phyloP scores from a whole-genome alignment of 2,329 filamentous ascomycete genomes.

The Juglanconis oblonga region DNA sequence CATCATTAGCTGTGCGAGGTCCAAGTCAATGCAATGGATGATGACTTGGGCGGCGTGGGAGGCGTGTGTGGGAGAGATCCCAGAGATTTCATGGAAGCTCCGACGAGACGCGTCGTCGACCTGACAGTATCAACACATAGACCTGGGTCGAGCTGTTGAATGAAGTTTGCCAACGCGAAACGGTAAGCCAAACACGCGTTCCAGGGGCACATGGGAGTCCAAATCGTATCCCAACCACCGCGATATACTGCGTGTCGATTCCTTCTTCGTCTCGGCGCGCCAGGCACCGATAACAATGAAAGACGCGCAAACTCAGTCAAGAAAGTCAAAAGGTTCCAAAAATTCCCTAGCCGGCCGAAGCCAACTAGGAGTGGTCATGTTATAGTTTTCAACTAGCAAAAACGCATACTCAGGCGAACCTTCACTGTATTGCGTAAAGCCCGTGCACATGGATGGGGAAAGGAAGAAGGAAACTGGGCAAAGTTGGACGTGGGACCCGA shows the following conservation, averaged over 20 bases:
- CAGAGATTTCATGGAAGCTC: too few relatives aligned
- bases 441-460: slow-evolving; percentile 65
- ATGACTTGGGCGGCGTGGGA: too few relatives aligned
- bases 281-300: slow-evolving; percentile 49
- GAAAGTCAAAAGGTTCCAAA: slow-evolving; percentile 56
- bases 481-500: slow-evolving; percentile 5
- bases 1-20: too few relatives aligned
- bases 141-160: too few relatives aligned
- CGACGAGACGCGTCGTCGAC: too few relatives aligned
- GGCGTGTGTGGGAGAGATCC: too few relatives aligned
- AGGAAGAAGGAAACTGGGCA: slow-evolving; percentile 35
- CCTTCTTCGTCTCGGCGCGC: slow-evolving; percentile 50
- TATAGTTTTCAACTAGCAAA: slow-evolving; percentile 91
- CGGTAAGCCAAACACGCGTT: too few relatives aligned
- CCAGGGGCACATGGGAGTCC: too few relatives aligned
- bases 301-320: slow-evolving; percentile 35
- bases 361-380: slow-evolving; percentile 72
- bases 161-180: too few relatives aligned
- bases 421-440: slow-evolving; percentile 83
- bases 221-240: too few relatives aligned
- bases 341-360: slow-evolving; percentile 73
- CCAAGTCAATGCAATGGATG: too few relatives aligned
- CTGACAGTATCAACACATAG: too few relatives aligned
- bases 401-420: slow-evolving; percentile 83
- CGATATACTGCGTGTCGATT: not conserved